Base-by-base conservation (phyloP, 768 basidiomycete species). In the Leucogyrophana mollusca region DNA sequence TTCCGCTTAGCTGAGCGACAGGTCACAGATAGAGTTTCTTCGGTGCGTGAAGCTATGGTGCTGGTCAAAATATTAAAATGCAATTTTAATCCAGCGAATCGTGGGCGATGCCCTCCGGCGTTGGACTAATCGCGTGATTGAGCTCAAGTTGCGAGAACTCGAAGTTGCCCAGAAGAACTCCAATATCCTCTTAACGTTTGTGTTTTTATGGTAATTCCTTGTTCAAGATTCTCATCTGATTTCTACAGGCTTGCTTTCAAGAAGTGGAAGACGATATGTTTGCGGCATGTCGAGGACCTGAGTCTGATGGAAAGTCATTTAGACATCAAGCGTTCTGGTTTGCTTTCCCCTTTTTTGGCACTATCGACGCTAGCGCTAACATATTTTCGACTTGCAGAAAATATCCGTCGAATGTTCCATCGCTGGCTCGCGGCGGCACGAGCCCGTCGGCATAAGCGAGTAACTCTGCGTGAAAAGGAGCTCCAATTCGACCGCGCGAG, bases 301-400 rank as follows among this genome's bases (percentile, higher is more conserved):
- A 84, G 80, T 54, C 76, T 94, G n/a, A 80, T 93, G 78, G 84
- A 90, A 58, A 91, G 87, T 58, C 88, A 90, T 62, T 78, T 83
- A 46, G 77, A 86, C 50, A 82, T 93, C 36, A 90, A 88, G 63
- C 77, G 77, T 35, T 88, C 90, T 74, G 90, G 90, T 82, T 56
- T 30, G 66, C 49, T 24, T 30, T 48, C 42, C 20, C 35, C 36
- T 45, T 13, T 30, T 20, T n/a, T 36, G 27, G 10, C 14, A 24
- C 25, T 10, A 46, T 45, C 25, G 48, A 33, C 22, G 22, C 45
- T 30, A 30, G 27, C 20, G 46, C 23, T 36, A 11, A 34, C 17
- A 11, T 32, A 13, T 10, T 10, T 48, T 25, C 53, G 49, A 35
- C 39, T 40, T 30, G 13, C 55, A 91, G 90, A 91, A 61, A 76